These are phyloP conservation scores for Cercospora zeina DNA, from an alignment of 2,329 filamentous ascomycete species.

Conservation along the genomic window DNA sequence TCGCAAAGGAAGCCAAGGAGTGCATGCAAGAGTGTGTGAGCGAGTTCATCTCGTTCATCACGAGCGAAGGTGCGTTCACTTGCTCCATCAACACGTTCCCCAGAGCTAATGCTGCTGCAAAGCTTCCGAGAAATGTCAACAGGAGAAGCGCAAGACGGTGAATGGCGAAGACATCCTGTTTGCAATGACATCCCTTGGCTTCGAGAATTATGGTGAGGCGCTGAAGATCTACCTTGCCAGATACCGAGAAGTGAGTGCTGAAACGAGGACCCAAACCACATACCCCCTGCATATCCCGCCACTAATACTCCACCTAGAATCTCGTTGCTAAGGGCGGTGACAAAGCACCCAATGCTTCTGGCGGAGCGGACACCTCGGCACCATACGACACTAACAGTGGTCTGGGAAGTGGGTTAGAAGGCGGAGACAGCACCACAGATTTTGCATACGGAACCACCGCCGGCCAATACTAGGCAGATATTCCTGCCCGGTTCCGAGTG, in stretches of 20 bases:
- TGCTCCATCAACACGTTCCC: background rate
- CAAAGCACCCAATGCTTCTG: constrained; percentile 53
- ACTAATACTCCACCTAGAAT: constrained; percentile 55
- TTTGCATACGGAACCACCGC: constrained; percentile 35
- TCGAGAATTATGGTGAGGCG: constrained; percentile 98
- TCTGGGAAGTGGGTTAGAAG: constrained; percentile 48
- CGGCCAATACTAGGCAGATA: constrained; percentile 21
- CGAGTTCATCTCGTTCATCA: constrained; percentile 99
- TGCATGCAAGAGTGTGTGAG: constrained; percentile 99
- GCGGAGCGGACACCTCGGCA: constrained; percentile 37
- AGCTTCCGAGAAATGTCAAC: constrained; percentile 99
- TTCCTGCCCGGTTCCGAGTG: too few relatives aligned
- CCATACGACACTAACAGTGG: constrained; percentile 44
- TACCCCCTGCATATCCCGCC: constrained; percentile 25
- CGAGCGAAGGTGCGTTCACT: constrained; percentile 79
- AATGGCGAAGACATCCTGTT: constrained; percentile 99
- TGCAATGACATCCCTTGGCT: constrained; percentile 97
- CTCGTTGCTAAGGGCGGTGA: constrained; percentile 72
- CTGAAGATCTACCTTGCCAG: constrained; percentile 97
- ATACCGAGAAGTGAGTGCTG: constrained; percentile 85
- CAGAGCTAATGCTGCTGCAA: constrained; percentile 16
- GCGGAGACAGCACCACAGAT: constrained; percentile 45
- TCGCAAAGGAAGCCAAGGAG: constrained; percentile 93
- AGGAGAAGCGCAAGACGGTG: constrained; percentile 98
- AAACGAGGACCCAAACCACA: constrained; percentile 14